A percentile compares a stretch with the other conserved stretches of the same genome.
Evolutionary conservation across 2,329 filamentous ascomycete genomes (phyloP).

Genomic region (Simplicillium sp.): DNA sequence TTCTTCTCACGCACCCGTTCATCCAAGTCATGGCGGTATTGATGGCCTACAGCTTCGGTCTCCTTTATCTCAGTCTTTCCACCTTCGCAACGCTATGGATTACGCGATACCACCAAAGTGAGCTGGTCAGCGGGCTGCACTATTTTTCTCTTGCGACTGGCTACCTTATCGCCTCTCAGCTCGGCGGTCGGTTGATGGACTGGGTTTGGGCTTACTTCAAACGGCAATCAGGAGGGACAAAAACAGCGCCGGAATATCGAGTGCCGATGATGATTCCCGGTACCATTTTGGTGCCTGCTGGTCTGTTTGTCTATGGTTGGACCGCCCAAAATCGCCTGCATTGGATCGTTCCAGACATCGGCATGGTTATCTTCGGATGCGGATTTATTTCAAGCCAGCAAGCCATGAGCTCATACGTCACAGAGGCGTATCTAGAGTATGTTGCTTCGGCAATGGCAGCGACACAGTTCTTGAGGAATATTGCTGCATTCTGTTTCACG

Average conservation of each 20-base stretch:
- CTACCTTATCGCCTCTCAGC: conserved; percentile 22
- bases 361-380: conserved; percentile 40
- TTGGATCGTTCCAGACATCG: conserved; percentile 51
- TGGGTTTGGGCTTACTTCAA: conserved; percentile 20
- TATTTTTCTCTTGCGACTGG: conserved; percentile 42
- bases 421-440: conserved; percentile 9
- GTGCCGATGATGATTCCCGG: conserved; percentile 44
- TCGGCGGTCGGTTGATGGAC: conserved; percentile 26
- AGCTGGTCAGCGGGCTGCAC: conserved; percentile 33
- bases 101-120: conserved; percentile 32
- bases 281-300: conserved; percentile 27
- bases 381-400: conserved; percentile 44
- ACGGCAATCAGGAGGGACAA: neutral
- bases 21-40: conserved; percentile 35
- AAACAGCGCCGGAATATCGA: conserved; percentile 33
- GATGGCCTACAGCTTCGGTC: conserved; percentile 37
- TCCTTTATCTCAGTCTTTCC: conserved; percentile 41
- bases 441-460: conserved; percentile 12
- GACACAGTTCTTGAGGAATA: conserved; percentile 10
- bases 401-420: conserved; percentile 39
- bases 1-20: conserved; percentile 34
- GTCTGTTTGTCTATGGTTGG: conserved; percentile 31
- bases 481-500: conserved; percentile 12
- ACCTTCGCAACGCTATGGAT: conserved; percentile 41
- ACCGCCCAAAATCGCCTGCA: conserved; percentile 36